Evolutionary conservation across 345 rosid genomes (phyloP), one percentile per base, ranked within the genome.

Genomic region (Eucalyptus tenuipes): DNA sequence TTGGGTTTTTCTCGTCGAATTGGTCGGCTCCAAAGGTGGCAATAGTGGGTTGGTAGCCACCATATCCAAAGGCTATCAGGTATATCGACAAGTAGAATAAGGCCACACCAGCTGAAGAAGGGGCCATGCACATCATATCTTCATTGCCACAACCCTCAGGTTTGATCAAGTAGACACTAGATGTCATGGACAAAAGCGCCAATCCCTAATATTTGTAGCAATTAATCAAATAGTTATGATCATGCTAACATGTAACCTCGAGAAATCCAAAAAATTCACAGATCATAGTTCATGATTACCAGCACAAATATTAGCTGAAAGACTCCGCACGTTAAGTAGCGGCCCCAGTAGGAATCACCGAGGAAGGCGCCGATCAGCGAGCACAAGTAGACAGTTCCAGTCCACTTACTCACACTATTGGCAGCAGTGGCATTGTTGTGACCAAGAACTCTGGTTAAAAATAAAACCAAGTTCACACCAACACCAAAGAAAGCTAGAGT

Each of bases 341-440:
- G 96, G 45, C 99, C 99, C 99, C 98, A 97, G 88, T 97, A 97
- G 0, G 99, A 97, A 89, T 97, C 99, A 22, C 99, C 96, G 29
- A 97, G 97, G 91, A 97, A 97, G 40, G 99, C 99, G 18, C 97
- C 99, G 0, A 97, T 90, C 17, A 97, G 94, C 2, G 99, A 97
- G 90, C 94, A 97, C 79, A 97, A 66, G 85, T 97, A 97, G 33
- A 97, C 99, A 16, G 99, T 97, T 88, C 99, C 99, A 0, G 99
- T 96, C 99, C 99, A 97, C 45, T 93, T 95, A 94, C 98, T 96
- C 84, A 97, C 98, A 40, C 90, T 97, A 87, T 96, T 97, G 25
- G 99, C 99, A 53, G 99, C 99, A 24, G 87, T 92, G 5, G 99
- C 98, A 84, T 94, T 97, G 29, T 92, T 91, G 91, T 95, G 99